A percentile compares a stretch with the other conserved stretches of the same genome.
Evolutionary conservation across 106 monocot genomes (phyloP).

Genomic region (Acorus calamus): DNA sequence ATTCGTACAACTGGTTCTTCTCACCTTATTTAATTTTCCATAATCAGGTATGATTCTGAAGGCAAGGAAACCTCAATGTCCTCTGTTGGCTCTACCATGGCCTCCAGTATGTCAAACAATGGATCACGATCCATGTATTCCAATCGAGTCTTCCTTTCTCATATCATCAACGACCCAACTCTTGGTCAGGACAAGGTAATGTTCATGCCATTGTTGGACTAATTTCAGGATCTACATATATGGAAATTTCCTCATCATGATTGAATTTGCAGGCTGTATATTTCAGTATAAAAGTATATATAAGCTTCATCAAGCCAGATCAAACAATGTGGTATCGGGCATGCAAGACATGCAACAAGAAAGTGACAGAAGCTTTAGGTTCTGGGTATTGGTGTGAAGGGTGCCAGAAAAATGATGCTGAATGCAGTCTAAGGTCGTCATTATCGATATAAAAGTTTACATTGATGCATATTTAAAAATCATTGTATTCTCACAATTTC

Average conservation of each 20-base stretch:
- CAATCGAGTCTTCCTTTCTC: slow-evolving; percentile 70
- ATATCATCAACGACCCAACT: slow-evolving; percentile 55
- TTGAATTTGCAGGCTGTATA: slow-evolving; percentile 48
- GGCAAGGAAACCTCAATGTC: slow-evolving; percentile 52
- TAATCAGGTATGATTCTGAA: slow-evolving; percentile 69
- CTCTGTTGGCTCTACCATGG: slow-evolving; percentile 44
- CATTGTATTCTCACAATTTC: neutral
- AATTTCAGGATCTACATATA: no score
- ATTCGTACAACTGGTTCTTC: neutral
- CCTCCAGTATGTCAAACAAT: slow-evolving; percentile 25
- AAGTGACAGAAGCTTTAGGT: slow-evolving; percentile 78
- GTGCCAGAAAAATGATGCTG: slow-evolving; percentile 81
- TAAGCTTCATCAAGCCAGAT: slow-evolving; percentile 81
- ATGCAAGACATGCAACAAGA: slow-evolving; percentile 95
- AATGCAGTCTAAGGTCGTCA: slow-evolving; percentile 72
- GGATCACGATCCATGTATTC: slow-evolving; percentile 71
- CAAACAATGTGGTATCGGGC: slow-evolving; percentile 98
- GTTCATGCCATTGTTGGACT: no score
- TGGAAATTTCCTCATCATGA: neutral
- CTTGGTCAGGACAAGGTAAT: slow-evolving; percentile 83
- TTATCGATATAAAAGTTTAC: no score
- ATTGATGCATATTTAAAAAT: no score
- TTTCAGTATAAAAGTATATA: slow-evolving; percentile 61
- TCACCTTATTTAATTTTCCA: neutral
- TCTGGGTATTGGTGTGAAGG: slow-evolving; percentile 95